Conservation (phyloP, 2,329 filamentous ascomycete species). For the Trichoderma breve region DNA sequence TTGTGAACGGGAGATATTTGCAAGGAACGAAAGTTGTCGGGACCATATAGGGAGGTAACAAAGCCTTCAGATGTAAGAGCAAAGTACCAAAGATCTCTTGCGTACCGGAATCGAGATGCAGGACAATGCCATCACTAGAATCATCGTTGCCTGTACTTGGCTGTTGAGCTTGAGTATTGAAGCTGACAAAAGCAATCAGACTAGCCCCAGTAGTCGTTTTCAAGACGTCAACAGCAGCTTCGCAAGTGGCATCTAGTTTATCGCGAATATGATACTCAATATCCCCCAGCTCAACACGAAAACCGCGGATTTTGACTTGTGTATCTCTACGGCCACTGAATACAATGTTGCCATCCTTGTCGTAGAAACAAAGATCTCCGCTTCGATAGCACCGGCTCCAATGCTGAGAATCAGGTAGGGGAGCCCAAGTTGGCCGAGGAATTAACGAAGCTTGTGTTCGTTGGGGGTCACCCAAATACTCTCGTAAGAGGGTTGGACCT, state of each 20-base stretch:
- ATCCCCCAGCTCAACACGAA: background rate
- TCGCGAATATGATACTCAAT: background rate
- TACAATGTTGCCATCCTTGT: conserved; percentile 22
- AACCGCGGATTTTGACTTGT: conserved; percentile 3
- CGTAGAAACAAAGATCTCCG: conserved; percentile 45
- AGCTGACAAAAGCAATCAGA: background rate
- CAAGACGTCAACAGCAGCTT: background rate
- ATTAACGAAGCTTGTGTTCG: background rate
- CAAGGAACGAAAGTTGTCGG: background rate
- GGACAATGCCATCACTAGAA: background rate
- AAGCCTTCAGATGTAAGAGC: rapidly evolving
- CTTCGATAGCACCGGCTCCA: conserved; percentile 39
- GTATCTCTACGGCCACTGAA: background rate
- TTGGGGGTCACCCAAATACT: background rate
- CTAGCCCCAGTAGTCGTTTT: background rate
- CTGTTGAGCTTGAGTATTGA: background rate
- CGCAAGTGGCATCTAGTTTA: background rate
- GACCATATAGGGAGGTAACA: background rate
- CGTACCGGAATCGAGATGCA: background rate
- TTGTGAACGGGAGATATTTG: background rate
- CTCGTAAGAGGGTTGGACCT: background rate
- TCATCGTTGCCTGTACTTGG: no score
- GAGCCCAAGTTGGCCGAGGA: conserved; percentile 30
- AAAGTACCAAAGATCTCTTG: background rate
- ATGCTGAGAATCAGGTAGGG: conserved; percentile 14